Evolutionary conservation across 495 filamentous ascomycete genomes (phyloP).

Genomic region (Copromyces sp.): DNA sequence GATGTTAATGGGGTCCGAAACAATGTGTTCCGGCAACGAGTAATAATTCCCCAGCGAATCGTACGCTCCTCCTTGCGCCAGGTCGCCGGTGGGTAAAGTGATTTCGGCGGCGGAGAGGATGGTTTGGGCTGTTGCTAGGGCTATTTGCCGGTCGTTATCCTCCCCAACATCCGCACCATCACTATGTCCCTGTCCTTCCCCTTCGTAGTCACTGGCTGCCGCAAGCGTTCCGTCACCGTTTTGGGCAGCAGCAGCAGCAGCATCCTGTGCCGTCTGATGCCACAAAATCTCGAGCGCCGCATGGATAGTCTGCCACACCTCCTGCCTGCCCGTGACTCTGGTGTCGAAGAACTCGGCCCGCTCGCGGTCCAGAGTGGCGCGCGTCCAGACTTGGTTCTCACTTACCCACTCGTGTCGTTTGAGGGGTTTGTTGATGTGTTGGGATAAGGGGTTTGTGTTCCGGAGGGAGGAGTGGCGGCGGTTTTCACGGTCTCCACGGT

Average conservation of each 20-base stretch:
- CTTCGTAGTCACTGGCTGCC: constrained; percentile 12
- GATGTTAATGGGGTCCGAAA: constrained; percentile 65
- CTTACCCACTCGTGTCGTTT: constrained; percentile 40
- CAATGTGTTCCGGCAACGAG: constrained; percentile 62
- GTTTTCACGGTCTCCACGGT: constrained; percentile 1
- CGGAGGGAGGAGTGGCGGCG: constrained; percentile 7
- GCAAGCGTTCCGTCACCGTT: constrained; percentile 4
- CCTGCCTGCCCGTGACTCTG: constrained; percentile 59
- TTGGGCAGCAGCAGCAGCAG: constrained; percentile 17
- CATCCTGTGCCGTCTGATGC: constrained; percentile 1
- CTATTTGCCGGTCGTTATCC: constrained; percentile 22
- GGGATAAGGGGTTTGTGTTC: constrained; percentile 16
- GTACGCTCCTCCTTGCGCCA: constrained; percentile 59
- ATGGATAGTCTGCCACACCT: constrained; percentile 69
- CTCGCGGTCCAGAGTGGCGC: constrained; percentile 32
- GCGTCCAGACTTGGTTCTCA: constrained; percentile 36
- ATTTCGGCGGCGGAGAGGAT: constrained; percentile 69
- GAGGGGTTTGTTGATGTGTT: constrained; percentile 42
- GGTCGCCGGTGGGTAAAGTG: constrained; percentile 65
- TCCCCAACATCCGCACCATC: not conserved
- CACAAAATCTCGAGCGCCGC: constrained; percentile 56
- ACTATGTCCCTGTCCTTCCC: constrained; percentile 11
- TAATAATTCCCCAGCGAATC: constrained; percentile 72
- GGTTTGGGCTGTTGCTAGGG: constrained; percentile 63
- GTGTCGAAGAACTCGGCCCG: constrained; percentile 73